Percentiles rank a stretch among this genome's conserved stretches.
Conservation (phyloP, 2,329 filamentous ascomycete genomes). For the Diaporthe batatas region DNA sequence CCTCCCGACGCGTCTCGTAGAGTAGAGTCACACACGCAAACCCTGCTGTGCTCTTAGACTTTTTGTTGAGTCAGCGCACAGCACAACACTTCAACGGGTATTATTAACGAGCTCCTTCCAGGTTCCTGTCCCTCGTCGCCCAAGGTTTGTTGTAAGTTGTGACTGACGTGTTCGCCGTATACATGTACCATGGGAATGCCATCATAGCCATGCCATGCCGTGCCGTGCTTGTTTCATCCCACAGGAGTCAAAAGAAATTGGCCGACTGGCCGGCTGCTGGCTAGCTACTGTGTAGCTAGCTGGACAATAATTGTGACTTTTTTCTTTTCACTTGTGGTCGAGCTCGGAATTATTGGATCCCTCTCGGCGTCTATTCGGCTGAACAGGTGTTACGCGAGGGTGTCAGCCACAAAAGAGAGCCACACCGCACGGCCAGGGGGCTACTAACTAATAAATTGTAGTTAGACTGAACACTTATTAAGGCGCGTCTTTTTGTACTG, state of each 20-base stretch:
- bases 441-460: no score
- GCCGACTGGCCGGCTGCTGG: no score
- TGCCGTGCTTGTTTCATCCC: neutral
- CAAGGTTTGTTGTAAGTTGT: neutral
- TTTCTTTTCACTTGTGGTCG: no score
- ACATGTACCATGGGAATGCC: neutral
- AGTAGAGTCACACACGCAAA: neutral
- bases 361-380: slow-evolving; percentile 29
- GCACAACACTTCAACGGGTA: neutral
- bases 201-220: neutral
- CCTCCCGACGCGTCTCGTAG: neutral
- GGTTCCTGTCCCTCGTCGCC: slow-evolving; percentile 7
- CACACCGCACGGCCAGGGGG: no score
- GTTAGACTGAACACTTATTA: no score
- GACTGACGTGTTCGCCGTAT: neutral
- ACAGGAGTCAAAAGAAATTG: neutral
- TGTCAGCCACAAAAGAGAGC: neutral
- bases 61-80: slow-evolving; percentile 5
- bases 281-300: no score
- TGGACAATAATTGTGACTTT: no score
- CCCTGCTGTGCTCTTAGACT: neutral
- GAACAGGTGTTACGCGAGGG: neutral
- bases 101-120: neutral
- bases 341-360: no score
- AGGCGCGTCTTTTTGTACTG: neutral